Evolutionary conservation across 805 yeast species (phyloP), one percentile per base, ranked within the genome.

Genomic region (Monosporozyma unispora): DNA sequence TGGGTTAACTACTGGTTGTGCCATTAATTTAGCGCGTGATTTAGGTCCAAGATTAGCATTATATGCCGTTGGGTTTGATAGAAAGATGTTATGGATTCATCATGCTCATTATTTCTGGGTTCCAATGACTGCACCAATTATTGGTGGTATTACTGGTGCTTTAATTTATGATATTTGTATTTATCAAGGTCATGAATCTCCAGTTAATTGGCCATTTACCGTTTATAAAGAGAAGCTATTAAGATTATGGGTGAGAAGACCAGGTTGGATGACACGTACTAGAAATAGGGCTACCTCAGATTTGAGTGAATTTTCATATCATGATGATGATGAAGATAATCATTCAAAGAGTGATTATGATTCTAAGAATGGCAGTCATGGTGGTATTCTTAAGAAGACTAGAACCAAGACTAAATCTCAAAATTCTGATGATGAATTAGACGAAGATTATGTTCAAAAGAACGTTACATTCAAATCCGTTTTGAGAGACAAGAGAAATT

Each of bases 1-100:
- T 53, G 77, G 79, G 44, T 74, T 67, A 60, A 74, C 74, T 57
- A 77, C 81, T n/a, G 80, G 79, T 18, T 74, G 74, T 55, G 81
- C 80, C 39, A 62, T 77, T 57, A 77, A 77, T 62, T 63, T 72
- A 50, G 80, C 80, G 29, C 73, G 82, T 64, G 82, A 77, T 62
- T 66, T 77, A 46, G 79, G 76, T 19, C 81, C 82, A 50, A 65
- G 82, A 55, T 57, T 77, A 39, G 78, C 78, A 33, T 62, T 78
- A 18, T 66, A 68, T 38, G 63, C 75, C 47, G 67, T 74, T 35
- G 82, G 82, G 28, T 74, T 75, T 52, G 71, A 74, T 39, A 59
- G 71, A 62, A 35, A 64, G 60, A 55, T 75, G 25, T 47, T 67
- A 39, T 67, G 74, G 70, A 57, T 64, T 16, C 55, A 60, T 16